phyloP scores from a whole-genome alignment of 2,329 filamentous ascomycete species.

The Alternaria alternata region DNA sequence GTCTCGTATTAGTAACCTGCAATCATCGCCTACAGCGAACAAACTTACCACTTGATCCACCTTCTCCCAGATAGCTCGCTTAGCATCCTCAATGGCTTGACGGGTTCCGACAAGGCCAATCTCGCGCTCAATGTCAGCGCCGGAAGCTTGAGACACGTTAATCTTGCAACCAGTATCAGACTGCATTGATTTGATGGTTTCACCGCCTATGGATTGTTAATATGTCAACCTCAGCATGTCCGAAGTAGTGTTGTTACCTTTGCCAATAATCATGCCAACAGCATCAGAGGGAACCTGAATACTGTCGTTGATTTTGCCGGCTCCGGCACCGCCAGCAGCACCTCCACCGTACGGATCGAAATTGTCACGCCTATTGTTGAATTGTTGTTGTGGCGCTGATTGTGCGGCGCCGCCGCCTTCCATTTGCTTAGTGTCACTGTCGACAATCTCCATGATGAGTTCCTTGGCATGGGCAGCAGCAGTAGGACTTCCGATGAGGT shows the following conservation, averaged over 20 bases:
- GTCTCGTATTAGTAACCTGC: constrained; percentile 27
- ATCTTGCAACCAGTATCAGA: constrained; percentile 89
- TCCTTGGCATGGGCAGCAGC: constrained; percentile 83
- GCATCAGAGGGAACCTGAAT: constrained; percentile 89
- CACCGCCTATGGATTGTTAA: constrained; percentile 65
- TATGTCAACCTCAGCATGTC: neutral
- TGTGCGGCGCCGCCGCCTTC: constrained; percentile 39
- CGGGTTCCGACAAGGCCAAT: constrained; percentile 83
- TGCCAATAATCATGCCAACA: constrained; percentile 96
- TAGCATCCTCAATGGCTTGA: constrained; percentile 81
- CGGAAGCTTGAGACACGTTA: constrained; percentile 84
- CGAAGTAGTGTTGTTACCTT: constrained; percentile 60
- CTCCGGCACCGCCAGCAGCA: constrained; percentile 28
- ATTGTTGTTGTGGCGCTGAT: constrained; percentile 24
- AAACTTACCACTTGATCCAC: constrained; percentile 83
- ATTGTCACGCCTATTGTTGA: constrained; percentile 46
- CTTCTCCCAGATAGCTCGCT: constrained; percentile 88
- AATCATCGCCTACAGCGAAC: neutral
- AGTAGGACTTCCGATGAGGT: constrained; percentile 81
- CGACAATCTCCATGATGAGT: constrained; percentile 91
- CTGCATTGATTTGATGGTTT: constrained; percentile 95
- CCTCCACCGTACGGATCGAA: constrained; percentile 55
- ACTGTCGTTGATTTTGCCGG: constrained; percentile 76
- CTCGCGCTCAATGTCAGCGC: constrained; percentile 82
- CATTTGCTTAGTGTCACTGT: constrained; percentile 75